Evolutionary conservation across 2,329 filamentous ascomycete genomes (phyloP).

Genomic region (Aspergillus ochraceus): DNA sequence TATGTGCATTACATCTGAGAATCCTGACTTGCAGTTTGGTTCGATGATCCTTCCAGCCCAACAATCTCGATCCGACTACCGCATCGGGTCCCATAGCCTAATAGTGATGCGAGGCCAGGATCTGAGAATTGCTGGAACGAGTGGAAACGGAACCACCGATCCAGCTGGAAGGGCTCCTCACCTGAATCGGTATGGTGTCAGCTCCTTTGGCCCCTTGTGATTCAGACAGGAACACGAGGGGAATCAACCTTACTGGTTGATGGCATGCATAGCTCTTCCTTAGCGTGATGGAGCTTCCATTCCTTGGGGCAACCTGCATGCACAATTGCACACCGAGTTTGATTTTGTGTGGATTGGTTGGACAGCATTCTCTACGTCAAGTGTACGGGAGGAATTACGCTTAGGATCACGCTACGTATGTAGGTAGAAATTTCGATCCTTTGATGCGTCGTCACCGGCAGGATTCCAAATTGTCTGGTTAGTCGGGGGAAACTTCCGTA

Average conservation of each 20-base stretch:
- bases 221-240: slow-evolving; percentile 5
- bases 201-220: not conserved
- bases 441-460: not conserved
- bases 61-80: not conserved
- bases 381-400: not conserved
- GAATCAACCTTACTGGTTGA: slow-evolving; percentile 1
- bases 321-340: not conserved
- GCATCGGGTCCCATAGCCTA: not conserved
- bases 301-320: not conserved
- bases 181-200: not conserved
- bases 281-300: not conserved
- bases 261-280: slow-evolving; percentile 1
- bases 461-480: not conserved
- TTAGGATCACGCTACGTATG: not conserved
- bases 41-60: not conserved
- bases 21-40: not conserved
- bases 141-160: not conserved
- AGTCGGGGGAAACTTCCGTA: not conserved
- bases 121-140: not conserved
- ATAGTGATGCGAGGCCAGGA: not conserved
- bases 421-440: too few relatives aligned
- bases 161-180: not conserved
- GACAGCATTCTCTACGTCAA: not conserved
- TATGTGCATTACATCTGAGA: not conserved
- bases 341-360: not conserved